These are phyloP conservation scores for Larix kaempferi DNA, from an alignment of 75 land plant species.

Conservation along the genomic window DNA sequence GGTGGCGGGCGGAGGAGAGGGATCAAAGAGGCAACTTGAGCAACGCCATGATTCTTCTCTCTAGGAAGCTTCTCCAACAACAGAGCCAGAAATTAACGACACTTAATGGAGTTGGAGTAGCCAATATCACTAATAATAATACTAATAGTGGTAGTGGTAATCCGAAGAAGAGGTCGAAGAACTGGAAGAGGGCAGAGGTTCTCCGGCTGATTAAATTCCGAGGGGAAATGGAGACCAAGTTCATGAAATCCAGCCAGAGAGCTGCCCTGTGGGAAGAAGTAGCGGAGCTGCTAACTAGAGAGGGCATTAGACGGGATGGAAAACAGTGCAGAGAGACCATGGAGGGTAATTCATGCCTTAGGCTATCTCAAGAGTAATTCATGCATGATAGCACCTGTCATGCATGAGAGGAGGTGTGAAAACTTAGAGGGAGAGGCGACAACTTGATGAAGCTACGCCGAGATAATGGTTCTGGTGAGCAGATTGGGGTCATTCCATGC, in stretches of 20 bases:
- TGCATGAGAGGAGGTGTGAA: no score
- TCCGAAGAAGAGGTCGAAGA: constrained; percentile 29
- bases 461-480: no score
- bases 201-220: constrained; percentile 18
- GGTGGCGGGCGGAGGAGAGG: constrained; percentile 30
- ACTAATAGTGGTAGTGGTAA: neutral
- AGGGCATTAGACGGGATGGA: constrained; percentile 27
- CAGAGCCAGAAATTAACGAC: no score
- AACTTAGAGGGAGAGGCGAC: no score
- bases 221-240: constrained; percentile 23
- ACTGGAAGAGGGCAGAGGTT: constrained; percentile 34
- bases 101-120: neutral
- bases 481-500: no score
- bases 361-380: no score
- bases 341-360: no score
- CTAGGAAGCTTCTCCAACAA: constrained; percentile 15
- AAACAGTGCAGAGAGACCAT: constrained; percentile 44
- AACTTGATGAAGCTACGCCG: no score
- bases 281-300: constrained; percentile 16
- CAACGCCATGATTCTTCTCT: constrained; percentile 20
- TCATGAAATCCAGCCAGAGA: constrained; percentile 15
- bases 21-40: constrained; percentile 10
- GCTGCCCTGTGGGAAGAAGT: constrained; percentile 36
- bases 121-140: no score
- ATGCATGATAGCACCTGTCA: no score